Conservation (phyloP, 2,329 filamentous ascomycete species). For the Sporothrix sp. region DNA sequence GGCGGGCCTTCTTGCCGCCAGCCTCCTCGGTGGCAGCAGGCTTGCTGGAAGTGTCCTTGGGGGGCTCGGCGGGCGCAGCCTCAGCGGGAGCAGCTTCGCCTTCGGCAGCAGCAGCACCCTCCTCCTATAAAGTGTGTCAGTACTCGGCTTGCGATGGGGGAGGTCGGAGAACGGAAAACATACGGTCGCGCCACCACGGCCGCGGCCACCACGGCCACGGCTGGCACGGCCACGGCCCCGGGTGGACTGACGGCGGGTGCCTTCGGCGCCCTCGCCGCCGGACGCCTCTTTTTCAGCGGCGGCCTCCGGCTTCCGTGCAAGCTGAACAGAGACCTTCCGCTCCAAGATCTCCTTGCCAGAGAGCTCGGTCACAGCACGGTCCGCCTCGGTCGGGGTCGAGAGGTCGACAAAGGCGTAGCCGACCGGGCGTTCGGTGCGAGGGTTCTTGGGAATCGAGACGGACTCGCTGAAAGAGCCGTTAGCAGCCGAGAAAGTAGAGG, state of each 20-base stretch:
- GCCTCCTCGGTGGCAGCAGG: slow-evolving; percentile 44
- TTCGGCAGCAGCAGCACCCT: slow-evolving; percentile 32
- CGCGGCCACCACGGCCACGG: slow-evolving; percentile 53
- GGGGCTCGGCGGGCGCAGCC: slow-evolving; percentile 42
- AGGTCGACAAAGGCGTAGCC: slow-evolving; percentile 99
- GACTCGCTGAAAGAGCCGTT: slow-evolving; percentile 59
- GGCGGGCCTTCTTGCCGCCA: slow-evolving; percentile 46
- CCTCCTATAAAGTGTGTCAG: slow-evolving; percentile 27
- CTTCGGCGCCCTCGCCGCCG: slow-evolving; percentile 67
- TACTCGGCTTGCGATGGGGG: no score
- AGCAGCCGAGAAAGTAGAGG: no score
- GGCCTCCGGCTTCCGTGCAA: slow-evolving; percentile 92
- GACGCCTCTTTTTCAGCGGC: slow-evolving; percentile 69
- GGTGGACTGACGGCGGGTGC: slow-evolving; percentile 50
- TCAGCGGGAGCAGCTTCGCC: slow-evolving; percentile 39
- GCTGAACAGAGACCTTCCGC: slow-evolving; percentile 97
- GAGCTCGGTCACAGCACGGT: slow-evolving; percentile 89
- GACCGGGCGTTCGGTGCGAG: slow-evolving; percentile 94
- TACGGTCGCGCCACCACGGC: slow-evolving; percentile 58
- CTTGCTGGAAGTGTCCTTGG: slow-evolving; percentile 53
- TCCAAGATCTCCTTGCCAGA: slow-evolving; percentile 97
- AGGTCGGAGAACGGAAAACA: no score
- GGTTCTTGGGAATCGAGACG: slow-evolving; percentile 98
- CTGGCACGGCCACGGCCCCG: slow-evolving; percentile 58
- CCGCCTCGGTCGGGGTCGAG: slow-evolving; percentile 85